A percentile compares a stretch with the other conserved stretches of the same genome.
Conservation (phyloP, 345 rosid genomes). For the Alliaria petiolata region DNA sequence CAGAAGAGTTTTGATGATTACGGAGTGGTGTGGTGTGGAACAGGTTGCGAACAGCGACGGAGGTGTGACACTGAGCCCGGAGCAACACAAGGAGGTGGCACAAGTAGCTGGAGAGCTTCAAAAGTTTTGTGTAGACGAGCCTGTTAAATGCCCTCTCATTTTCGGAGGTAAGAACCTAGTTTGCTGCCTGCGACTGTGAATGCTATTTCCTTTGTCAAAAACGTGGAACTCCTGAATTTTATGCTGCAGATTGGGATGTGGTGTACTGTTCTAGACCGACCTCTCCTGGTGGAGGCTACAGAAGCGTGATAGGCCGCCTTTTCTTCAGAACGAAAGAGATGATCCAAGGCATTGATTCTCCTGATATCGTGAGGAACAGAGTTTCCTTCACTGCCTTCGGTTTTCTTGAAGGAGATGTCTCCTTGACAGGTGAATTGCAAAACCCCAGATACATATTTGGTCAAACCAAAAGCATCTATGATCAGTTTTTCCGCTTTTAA, state of each 20-base stretch:
- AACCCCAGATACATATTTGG: neutral
- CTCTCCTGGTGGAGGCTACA: constrained; percentile 94
- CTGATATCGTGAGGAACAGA: constrained; percentile 67
- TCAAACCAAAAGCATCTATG: neutral
- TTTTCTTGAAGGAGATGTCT: constrained; percentile 79
- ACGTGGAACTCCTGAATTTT: neutral
- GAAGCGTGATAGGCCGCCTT: constrained; percentile 86
- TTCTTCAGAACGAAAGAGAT: constrained; percentile 76
- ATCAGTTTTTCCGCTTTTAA: neutral
- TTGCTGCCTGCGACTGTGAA: neutral
- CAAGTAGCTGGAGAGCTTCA: constrained; percentile 61
- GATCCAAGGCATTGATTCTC: constrained; percentile 85
- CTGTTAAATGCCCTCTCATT: constrained; percentile 81
- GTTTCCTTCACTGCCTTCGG: constrained; percentile 66
- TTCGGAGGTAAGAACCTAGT: constrained; percentile 62
- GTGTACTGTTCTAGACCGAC: constrained; percentile 79
- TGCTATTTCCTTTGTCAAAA: neutral
- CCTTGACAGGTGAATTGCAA: constrained; percentile 60
- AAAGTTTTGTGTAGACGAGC: constrained; percentile 68
- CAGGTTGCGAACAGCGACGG: constrained; percentile 73
- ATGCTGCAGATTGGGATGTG: constrained; percentile 76
- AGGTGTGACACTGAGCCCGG: constrained; percentile 62
- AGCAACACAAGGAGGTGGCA: constrained; percentile 67
- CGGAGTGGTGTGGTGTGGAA: neutral
- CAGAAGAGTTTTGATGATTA: neutral